Evolutionary conservation across 2,329 filamentous ascomycete genomes (phyloP).

Genomic region (Pestalotiopsis sp.): DNA sequence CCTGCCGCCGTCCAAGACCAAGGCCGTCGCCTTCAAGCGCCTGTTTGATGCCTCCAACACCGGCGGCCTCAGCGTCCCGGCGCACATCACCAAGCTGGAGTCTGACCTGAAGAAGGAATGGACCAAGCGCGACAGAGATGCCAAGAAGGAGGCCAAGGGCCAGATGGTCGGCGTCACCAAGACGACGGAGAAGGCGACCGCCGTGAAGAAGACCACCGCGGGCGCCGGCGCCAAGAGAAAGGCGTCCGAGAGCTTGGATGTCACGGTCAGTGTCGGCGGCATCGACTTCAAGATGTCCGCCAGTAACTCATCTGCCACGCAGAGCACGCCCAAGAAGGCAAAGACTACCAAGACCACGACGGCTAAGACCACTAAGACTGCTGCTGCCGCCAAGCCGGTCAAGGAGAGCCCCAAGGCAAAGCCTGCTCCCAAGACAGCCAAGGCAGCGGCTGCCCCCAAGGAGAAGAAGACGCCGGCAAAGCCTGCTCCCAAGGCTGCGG

Average conservation of each 20-base stretch:
- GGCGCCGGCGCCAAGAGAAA: slow-evolving; percentile 33
- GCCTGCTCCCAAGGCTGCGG: slow-evolving; percentile 5
- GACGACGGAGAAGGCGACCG: slow-evolving; percentile 12
- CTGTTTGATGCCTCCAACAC: slow-evolving; percentile 59
- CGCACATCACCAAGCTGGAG: slow-evolving; percentile 52
- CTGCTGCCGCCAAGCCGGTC: not conserved
- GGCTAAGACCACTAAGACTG: not conserved
- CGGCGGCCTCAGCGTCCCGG: slow-evolving; percentile 51
- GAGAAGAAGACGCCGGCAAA: not conserved
- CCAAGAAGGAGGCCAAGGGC: slow-evolving; percentile 41
- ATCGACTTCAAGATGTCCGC: slow-evolving; percentile 31
- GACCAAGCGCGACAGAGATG: slow-evolving; percentile 51
- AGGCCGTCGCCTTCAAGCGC: slow-evolving; percentile 60
- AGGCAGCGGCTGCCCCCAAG: not conserved
- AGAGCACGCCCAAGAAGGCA: slow-evolving; percentile 26
- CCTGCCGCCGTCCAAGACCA: slow-evolving; percentile 57
- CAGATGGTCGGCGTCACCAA: slow-evolving; percentile 6
- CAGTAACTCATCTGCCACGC: slow-evolving; percentile 18
- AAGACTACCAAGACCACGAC: slow-evolving; percentile 21
- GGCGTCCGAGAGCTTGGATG: slow-evolving; percentile 29
- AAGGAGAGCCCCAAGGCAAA: slow-evolving; percentile 2
- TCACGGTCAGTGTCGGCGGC: slow-evolving; percentile 28
- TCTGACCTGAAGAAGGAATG: slow-evolving; percentile 60
- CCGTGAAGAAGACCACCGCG: not conserved
- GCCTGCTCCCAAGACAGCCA: slow-evolving; percentile 15